These are phyloP conservation scores for Ogataea trehaloabstinens DNA, from an alignment of 805 yeast genomes.

Conservation along the genomic window DNA sequence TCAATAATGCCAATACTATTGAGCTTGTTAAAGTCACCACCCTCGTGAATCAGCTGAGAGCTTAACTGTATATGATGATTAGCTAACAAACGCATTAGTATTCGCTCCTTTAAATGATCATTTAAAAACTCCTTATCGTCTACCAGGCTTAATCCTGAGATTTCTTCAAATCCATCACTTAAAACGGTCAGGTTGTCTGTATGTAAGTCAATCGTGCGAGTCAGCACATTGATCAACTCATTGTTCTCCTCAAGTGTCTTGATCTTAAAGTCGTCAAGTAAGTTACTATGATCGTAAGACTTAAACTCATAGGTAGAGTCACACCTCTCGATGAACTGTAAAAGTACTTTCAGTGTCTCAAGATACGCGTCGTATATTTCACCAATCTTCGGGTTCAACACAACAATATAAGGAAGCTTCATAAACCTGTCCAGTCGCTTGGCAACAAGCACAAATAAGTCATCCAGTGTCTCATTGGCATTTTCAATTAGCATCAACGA, in stretches of 20 bases:
- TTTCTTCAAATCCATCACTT: conserved; percentile 72
- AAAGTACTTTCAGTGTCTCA: conserved; percentile 57
- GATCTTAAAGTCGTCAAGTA: conserved; percentile 35
- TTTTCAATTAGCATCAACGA: conserved; percentile 37
- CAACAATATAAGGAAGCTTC: conserved; percentile 76
- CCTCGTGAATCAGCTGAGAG: conserved; percentile 36
- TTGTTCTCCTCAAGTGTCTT: conserved; percentile 51
- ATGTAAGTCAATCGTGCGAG: conserved; percentile 67
- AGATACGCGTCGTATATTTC: conserved; percentile 72
- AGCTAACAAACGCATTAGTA: conserved; percentile 80
- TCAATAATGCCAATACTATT: conserved; percentile 66
- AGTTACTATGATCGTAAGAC: conserved; percentile 18
- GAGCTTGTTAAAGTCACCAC: conserved; percentile 33
- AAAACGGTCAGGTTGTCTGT: conserved; percentile 79
- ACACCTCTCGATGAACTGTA: conserved; percentile 33
- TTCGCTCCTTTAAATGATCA: conserved; percentile 76
- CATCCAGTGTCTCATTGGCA: conserved; percentile 57
- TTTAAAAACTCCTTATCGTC: conserved; percentile 53
- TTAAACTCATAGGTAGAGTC: conserved; percentile 9
- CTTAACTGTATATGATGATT: conserved; percentile 79
- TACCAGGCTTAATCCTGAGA: conserved; percentile 37
- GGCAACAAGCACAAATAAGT: conserved; percentile 61
- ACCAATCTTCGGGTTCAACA: conserved; percentile 83
- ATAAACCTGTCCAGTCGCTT: conserved; percentile 69
- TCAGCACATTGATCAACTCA: conserved; percentile 50